Base-by-base conservation (phyloP, 1,284 basidiomycete species). In the Ustilago vetiveriae region DNA sequence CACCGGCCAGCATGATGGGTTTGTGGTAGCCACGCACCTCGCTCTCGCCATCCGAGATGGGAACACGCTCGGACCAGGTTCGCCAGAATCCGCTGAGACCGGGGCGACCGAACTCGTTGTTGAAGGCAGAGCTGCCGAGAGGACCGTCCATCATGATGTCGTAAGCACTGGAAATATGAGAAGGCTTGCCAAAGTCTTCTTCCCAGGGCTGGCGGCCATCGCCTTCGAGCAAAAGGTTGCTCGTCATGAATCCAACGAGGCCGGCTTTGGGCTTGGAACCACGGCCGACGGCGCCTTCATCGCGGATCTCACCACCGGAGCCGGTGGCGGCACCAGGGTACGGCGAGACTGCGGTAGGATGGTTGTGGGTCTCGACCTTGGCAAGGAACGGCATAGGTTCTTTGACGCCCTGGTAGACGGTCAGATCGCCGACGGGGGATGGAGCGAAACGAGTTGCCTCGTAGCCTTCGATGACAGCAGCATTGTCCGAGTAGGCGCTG, bases 301-400 rank as follows among this genome's bases (percentile, higher is more conserved):
- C 95, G 55, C 95, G 88, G 75, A 98, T 98, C 84, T 99, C 95
- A 27, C 95, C 95, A 19, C 96, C 95, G 1, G 95, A 97, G 24
- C 95, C 95, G 3, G 95, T 98, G 1, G 95, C 94, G 0, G 96
- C 95, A 37, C 95, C 95, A 5, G 95, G 93, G 83, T 91, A 98
- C 0, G 96, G 96, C 4, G 95, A 98, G 13, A 98, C 94, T 5
- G 95, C 96, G 4, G 95, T 98, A 2, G 96, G 95, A 81, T 98
- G 96, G 83, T 99, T 99, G 83, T 99, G 95, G 8, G 96, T 99
- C 84, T 98, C 96, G 59, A 98, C 96, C 84, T 99, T 99, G 85
- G 94, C 89, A 35, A 98, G 87, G 66, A 98, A 91, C 10, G 89
- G 92, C 85, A 92, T 91, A n/a, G 88, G 54, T 45, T 81, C 79